These are phyloP conservation scores for Nidula microcarpa DNA, from an alignment of 768 basidiomycete genomes.

Conservation along the genomic window DNA sequence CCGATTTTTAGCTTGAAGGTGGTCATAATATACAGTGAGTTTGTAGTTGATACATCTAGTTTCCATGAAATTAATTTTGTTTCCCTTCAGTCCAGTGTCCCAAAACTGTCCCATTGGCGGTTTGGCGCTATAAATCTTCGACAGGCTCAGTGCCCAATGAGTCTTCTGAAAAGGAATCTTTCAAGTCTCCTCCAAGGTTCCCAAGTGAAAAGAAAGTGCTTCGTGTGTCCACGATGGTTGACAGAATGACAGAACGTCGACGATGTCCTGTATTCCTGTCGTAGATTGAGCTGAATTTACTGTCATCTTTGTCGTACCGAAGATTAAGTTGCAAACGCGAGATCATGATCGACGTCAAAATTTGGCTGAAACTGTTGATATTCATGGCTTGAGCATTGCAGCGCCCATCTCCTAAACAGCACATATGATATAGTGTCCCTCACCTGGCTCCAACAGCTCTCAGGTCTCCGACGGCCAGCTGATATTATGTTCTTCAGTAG, in stretches of 20 bases:
- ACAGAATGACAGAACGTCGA: background rate
- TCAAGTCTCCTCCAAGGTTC: slow-evolving; percentile 12
- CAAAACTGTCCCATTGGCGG: background rate
- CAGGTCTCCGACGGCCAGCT: slow-evolving; percentile 14
- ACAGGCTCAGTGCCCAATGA: background rate
- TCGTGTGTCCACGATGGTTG: background rate
- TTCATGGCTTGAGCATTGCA: background rate
- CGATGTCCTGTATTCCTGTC: background rate
- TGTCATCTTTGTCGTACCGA: slow-evolving; percentile 6
- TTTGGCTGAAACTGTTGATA: slow-evolving; percentile 15
- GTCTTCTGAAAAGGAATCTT: slow-evolving; percentile 1
- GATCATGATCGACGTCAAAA: slow-evolving; percentile 16
- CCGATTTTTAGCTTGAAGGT: no score
- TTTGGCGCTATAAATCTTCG: background rate
- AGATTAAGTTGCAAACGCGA: slow-evolving; percentile 16
- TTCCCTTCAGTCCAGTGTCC: no score
- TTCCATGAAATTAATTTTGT: no score
- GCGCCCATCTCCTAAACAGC: no score
- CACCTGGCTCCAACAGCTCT: slow-evolving; percentile 17
- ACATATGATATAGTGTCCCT: background rate
- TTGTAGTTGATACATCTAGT: no score
- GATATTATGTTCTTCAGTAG: background rate
- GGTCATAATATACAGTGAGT: no score
- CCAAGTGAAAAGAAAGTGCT: slow-evolving; percentile 7
- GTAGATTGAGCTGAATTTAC: background rate